Percentiles rank a stretch among this genome's conserved stretches.
These are phyloP conservation scores for Aristolochia californica DNA, from an alignment of 164 flowering plant species.

Conservation along the genomic window DNA sequence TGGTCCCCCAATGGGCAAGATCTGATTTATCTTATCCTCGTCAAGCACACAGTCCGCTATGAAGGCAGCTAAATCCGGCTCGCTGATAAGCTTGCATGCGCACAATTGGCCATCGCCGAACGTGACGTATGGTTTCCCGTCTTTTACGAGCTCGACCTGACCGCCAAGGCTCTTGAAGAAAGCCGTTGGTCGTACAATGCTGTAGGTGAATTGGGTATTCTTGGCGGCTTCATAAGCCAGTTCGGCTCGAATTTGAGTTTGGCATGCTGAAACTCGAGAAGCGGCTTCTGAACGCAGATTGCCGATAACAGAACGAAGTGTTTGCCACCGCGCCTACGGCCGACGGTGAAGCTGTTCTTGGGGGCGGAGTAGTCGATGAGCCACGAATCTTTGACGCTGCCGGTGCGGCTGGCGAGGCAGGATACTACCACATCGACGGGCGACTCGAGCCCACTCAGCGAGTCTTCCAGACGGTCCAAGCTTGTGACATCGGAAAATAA, in stretches of 20 bases:
- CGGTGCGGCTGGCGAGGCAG: constrained; percentile 80
- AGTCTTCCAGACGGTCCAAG: constrained; percentile 39
- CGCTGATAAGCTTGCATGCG: constrained; percentile 96
- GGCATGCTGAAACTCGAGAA: constrained; percentile 84
- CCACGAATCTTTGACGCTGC: constrained; percentile 90
- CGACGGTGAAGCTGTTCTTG: constrained; percentile 70
- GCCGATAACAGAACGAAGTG: constrained; percentile 92
- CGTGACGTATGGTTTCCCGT: constrained; percentile 94
- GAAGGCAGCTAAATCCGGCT: constrained; percentile 77
- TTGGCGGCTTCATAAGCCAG: constrained; percentile 42
- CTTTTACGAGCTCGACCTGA: constrained; percentile 87
- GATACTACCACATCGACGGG: constrained; percentile 77
- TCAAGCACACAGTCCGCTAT: constrained; percentile 70
- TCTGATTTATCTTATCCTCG: constrained; percentile 52
- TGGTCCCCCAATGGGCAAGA: constrained; percentile 87
- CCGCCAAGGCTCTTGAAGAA: constrained; percentile 94
- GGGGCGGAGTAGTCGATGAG: constrained; percentile 87
- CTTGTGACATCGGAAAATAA: constrained; percentile 76
- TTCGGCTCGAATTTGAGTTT: constrained; percentile 85
- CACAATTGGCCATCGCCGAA: constrained; percentile 91
- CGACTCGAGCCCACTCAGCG: constrained; percentile 36
- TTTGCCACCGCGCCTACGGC: constrained; percentile 52
- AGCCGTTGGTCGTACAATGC: constrained; percentile 95
- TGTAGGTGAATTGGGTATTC: constrained; percentile 48
- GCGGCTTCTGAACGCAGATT: constrained; percentile 87